phyloP scores from a whole-genome alignment of 805 yeast genomes.

The Kregervanrija pseudodelftensis region DNA sequence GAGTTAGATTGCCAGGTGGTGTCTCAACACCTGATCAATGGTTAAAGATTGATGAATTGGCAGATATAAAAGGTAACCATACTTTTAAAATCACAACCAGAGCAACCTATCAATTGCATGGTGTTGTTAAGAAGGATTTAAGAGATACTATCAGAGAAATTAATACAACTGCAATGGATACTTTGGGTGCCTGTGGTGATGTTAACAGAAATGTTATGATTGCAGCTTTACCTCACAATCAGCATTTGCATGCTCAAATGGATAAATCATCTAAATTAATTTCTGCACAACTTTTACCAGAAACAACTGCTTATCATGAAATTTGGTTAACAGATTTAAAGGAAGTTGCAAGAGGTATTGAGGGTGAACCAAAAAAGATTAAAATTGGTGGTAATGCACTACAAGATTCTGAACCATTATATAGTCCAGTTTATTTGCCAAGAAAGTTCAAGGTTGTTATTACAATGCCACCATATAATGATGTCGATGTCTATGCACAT shows the following conservation, averaged over 20 bases:
- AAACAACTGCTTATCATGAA: conserved; percentile 93
- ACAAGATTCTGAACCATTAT: conserved; percentile 79
- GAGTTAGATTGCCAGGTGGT: conserved; percentile 94
- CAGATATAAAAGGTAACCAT: conserved; percentile 82
- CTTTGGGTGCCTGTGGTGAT: conserved; percentile 97
- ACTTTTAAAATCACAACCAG: conserved; percentile 92
- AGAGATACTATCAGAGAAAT: conserved; percentile 90
- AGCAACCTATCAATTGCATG: conserved; percentile 95
- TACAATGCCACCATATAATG: conserved; percentile 93
- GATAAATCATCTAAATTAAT: conserved; percentile 54
- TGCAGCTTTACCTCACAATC: conserved; percentile 82
- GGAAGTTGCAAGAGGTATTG: conserved; percentile 29
- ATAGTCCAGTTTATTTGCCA: conserved; percentile 82
- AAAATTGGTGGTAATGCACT: conserved; percentile 86
- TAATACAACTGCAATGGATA: conserved; percentile 85
- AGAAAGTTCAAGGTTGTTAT: conserved; percentile 94
- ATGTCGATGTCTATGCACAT: conserved; percentile 93
- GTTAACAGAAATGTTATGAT: conserved; percentile 94
- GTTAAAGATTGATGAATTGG: conserved; percentile 74
- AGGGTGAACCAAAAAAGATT: conserved; percentile 82
- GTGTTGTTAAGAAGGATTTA: conserved; percentile 82
- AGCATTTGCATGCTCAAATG: conserved; percentile 73
- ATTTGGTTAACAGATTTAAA: conserved; percentile 61
- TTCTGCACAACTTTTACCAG: conserved; percentile 79
- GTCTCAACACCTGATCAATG: conserved; percentile 82